These are phyloP conservation scores for Gynostemma pentaphyllum DNA, from an alignment of 306 rosid species.

Conservation along the genomic window DNA sequence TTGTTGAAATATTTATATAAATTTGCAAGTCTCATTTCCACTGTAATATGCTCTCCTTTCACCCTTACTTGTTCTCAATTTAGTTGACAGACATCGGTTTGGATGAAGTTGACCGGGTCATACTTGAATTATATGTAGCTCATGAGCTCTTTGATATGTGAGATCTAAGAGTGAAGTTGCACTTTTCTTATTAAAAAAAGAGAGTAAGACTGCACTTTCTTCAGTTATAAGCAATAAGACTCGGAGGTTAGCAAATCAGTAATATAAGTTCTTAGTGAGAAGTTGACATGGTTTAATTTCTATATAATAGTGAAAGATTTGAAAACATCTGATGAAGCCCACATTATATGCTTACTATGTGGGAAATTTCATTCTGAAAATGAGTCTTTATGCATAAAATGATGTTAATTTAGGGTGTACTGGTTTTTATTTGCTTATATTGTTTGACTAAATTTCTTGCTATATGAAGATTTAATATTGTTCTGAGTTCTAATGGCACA, in stretches of 20 bases:
- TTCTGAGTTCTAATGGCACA: slow-evolving; percentile 15
- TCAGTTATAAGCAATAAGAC: not conserved
- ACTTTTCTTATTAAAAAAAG: no score
- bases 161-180: not conserved
- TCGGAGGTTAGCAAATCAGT: not conserved
- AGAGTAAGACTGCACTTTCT: not conserved
- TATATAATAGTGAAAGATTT: not conserved
- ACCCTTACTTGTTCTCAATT: not conserved
- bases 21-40: no score
- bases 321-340: not conserved
- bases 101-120: not conserved
- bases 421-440: not conserved
- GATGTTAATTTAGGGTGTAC: not conserved
- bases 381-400: not conserved
- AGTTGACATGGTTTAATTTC: not conserved
- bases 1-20: no score
- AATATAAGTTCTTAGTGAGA: not conserved
- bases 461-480: not conserved
- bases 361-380: not conserved
- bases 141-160: not conserved
- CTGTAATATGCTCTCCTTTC: no score
- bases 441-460: not conserved
- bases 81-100: not conserved
- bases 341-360: not conserved
- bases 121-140: not conserved